Base-by-base conservation (phyloP, 192 early-diverging fungal species). In the Coemansia sp. region DNA sequence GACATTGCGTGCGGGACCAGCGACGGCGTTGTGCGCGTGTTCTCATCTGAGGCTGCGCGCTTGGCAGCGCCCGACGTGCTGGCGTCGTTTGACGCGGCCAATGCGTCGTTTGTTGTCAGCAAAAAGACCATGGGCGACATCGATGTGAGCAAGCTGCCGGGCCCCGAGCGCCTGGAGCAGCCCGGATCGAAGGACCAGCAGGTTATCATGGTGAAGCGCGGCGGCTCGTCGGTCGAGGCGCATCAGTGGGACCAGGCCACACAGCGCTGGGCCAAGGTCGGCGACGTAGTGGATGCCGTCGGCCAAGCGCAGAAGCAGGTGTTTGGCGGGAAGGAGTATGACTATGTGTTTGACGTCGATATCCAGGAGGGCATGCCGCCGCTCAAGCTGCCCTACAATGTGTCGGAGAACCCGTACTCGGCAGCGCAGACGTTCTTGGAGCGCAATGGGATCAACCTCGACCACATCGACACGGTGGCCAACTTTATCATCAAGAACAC, bases 341-440 rank as follows among this genome's bases (percentile, higher is more conserved):
- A 99, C 79, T 96, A 93, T 74, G 93, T 99, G 31, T 99, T 99
- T 85, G 95, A 97, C 70, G 93, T 99, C 22, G 97, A 98, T 67
- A 88, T 98, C 36, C 89, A 90, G 31, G 93, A 91, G 31, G 93
- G 91, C 9, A 79, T 72, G 1, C 91, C 91, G 27, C 87, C 90
- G 15, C 76, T 98, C 7, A 97, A 98, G 72, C 85, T 99, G 12
- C 98, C 97, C 29, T 99, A 91, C 77, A 98, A 99, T 78, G 84
- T 85, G 1, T 84, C 88, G 0, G 96, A 98, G 54, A 98, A 99
- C 77, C 95, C 96, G 1, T 99, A 93, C 78, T 67, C 82, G 41
- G 94, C 94, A 1, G 98, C 98, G 6, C 96, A 98, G 73, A 75
- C 88, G 25, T 99, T 99, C 66, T 86, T 99, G 31, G 78, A 86